These are phyloP conservation scores for Leishmania turanica DNA, from an alignment of 208 protist species.

Conservation along the genomic window DNA sequence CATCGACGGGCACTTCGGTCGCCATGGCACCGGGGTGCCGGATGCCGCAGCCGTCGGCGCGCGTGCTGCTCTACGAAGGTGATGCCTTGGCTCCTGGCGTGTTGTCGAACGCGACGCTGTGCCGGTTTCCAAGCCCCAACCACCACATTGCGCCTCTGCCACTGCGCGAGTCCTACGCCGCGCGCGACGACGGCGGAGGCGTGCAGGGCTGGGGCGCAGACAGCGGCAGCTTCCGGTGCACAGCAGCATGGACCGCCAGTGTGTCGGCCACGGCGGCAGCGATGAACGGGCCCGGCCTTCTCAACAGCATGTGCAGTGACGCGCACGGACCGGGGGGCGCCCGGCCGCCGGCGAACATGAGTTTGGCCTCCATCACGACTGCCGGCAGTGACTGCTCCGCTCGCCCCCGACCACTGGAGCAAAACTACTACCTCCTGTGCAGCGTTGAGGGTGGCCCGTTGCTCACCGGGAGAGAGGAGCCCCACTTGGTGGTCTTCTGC, in stretches of 20 bases:
- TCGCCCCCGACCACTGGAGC: conserved; percentile 15
- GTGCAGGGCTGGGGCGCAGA: conserved; percentile 6
- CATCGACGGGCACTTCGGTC: conserved; percentile 11
- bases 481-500: conserved; percentile 57
- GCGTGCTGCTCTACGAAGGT: conserved; percentile 60
- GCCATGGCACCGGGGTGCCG: conserved; percentile 5
- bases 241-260: not conserved
- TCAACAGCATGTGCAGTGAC: not conserved
- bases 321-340: not conserved
- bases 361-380: conserved; percentile 22
- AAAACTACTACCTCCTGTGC: conserved; percentile 46
- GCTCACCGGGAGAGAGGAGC: conserved; percentile 40
- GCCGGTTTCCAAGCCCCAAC: conserved; percentile 34
- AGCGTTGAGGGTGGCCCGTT: conserved; percentile 29
- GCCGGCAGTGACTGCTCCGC: conserved; percentile 16
- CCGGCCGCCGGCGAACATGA: not conserved
- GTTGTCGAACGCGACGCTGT: conserved; percentile 59
- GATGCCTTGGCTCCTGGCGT: conserved; percentile 58
- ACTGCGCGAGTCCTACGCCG: conserved; percentile 6
- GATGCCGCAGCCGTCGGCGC: conserved; percentile 32
- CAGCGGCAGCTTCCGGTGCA: conserved; percentile 9
- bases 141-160: conserved; percentile 13
- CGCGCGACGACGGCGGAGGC: not conserved
- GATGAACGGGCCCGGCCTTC: conserved; percentile 14
- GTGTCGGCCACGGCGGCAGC: conserved; percentile 3